Evolutionary conservation across 805 yeast species (phyloP), one percentile per base, ranked within the genome.

Genomic region (Osmozyma mogii): DNA sequence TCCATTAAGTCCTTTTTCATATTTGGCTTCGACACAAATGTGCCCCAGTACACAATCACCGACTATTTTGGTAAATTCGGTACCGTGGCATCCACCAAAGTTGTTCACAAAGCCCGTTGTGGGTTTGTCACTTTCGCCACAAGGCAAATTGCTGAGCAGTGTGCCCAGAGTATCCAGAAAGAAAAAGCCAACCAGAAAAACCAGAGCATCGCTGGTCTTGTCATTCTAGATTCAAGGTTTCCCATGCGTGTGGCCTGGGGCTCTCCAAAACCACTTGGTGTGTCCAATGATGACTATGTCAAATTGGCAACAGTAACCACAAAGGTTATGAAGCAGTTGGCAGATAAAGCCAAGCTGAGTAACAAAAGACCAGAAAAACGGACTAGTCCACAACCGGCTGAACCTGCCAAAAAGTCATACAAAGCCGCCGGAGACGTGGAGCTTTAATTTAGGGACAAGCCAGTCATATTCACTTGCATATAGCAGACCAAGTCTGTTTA

Each of bases 1-100:
- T 43, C 52, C 0, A 45, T 72, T n/a, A 67, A 63, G 30, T 68
- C 87, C 0, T 69, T 85, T 30, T 85, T 87, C 48, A 47, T 87
- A 12, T 83, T 78, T 54, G 95, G 95, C 2, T 61, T 84, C 12
- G 77, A 70, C 35, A 71, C 73, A 4, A 74, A 75, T 10, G 47
- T 79, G 5, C 79, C 94, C 0, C 84, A 78, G 42, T 77, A 75
- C 51, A 56, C 58, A 30, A 58, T 85, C 10, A 48, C 71, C 11
- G 72, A 72, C 6, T 62, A 51, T 37, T 74, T 79, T 32, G 58
- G 58, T 21, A 47, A 32, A 15, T 53, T 44, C 33, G 81, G 81
- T 1, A 47, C 57, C 20, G 41, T 80, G 9, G 65, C 69, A 30
- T 52, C 72, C 12, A 45, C 76, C 17, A 60, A 64, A 8, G 50